Evolutionary conservation across 805 yeast genomes (phyloP).

Genomic region (Suhomyces emberorum): DNA sequence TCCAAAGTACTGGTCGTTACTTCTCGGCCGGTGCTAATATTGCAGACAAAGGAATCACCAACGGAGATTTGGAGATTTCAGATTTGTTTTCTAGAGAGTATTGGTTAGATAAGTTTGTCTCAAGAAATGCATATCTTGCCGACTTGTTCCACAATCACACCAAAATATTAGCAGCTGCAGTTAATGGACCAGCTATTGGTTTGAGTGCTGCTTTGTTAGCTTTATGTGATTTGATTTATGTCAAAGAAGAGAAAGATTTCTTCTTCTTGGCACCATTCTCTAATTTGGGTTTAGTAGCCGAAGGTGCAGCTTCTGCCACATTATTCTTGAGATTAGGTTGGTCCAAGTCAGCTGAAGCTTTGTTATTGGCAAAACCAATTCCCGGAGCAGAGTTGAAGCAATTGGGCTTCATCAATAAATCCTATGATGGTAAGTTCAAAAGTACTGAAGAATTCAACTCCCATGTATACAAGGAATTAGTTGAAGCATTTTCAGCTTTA

Average conservation of each 20-base stretch:
- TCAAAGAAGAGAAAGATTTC: constrained; percentile 53
- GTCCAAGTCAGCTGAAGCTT: constrained; percentile 68
- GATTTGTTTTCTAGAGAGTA: constrained; percentile 33
- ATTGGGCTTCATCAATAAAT: constrained; percentile 61
- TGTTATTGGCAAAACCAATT: constrained; percentile 66
- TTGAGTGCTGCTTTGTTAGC: constrained; percentile 69
- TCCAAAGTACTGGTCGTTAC: constrained; percentile 69
- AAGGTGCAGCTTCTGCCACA: constrained; percentile 72
- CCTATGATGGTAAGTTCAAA: constrained; percentile 40
- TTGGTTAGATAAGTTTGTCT: constrained; percentile 59
- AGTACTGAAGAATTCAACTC: constrained; percentile 44
- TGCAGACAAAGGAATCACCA: constrained; percentile 31
- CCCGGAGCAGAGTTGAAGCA: constrained; percentile 52
- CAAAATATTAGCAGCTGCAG: constrained; percentile 66
- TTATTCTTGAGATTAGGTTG: constrained; percentile 68
- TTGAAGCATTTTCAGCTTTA: constrained; percentile 37
- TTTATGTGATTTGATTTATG: constrained; percentile 74
- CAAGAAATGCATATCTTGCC: constrained; percentile 69
- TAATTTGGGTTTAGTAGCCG: constrained; percentile 77
- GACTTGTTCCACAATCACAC: constrained; percentile 65
- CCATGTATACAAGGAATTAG: constrained; percentile 33
- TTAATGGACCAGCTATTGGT: constrained; percentile 89
- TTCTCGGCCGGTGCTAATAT: constrained; percentile 87
- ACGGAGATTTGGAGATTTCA: constrained; percentile 25
- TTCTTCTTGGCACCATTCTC: constrained; percentile 73